Evolutionary conservation across 139 green algal species (phyloP).

Genomic region (Coelastrella sp.): DNA sequence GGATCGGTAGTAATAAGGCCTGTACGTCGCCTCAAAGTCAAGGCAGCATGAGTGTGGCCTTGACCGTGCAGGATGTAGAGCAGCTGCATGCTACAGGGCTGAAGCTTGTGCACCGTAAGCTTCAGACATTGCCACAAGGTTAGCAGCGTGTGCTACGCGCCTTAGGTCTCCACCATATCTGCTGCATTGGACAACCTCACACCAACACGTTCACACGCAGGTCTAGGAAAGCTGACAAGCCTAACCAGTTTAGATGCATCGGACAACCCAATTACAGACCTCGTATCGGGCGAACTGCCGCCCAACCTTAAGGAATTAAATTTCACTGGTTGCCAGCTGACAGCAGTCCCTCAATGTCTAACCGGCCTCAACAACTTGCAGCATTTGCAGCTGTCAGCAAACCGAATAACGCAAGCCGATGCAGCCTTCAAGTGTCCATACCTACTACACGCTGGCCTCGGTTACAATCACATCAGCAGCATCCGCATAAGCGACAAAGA

Average conservation of each 20-base stretch:
- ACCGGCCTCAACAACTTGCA: background rate
- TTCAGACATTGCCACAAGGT: constrained; percentile 1
- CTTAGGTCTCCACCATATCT: no score
- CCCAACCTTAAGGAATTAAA: background rate
- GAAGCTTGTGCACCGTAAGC: constrained; percentile 16
- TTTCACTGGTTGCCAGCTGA: constrained; percentile 13
- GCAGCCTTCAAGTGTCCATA: background rate
- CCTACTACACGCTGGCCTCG: constrained; percentile 26
- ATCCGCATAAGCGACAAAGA: background rate
- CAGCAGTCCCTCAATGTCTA: background rate
- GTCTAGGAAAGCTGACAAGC: background rate
- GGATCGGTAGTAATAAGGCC: no score
- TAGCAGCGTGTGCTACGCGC: background rate
- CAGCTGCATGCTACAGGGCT: constrained; percentile 5
- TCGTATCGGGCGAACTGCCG: background rate
- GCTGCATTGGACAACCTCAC: no score
- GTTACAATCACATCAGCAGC: constrained; percentile 39
- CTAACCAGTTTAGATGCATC: constrained; percentile 6
- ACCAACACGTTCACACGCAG: background rate
- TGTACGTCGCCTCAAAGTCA: background rate
- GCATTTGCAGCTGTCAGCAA: constrained; percentile 42
- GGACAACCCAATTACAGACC: constrained; percentile 33
- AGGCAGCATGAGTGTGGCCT: background rate
- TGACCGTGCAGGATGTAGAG: background rate
- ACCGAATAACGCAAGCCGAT: constrained; percentile 4